Evolutionary conservation across 768 basidiomycete genomes (phyloP).

Genomic region (Boletus rex-veris): DNA sequence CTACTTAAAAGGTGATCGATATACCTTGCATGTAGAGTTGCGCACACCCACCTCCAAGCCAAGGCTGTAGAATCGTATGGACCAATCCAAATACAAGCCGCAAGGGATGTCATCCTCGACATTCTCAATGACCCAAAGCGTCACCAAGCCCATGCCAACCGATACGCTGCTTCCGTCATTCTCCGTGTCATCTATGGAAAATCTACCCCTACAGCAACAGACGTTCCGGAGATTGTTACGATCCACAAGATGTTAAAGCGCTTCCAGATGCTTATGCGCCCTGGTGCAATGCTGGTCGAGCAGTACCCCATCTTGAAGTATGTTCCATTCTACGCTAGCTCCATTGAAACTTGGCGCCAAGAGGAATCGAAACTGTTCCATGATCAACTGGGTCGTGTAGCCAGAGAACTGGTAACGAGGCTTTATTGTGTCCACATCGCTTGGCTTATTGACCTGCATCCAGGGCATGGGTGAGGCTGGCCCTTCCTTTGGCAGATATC

Average conservation of each 20-base stretch:
- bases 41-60: slow-evolving; percentile 57
- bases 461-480: slow-evolving; percentile 24
- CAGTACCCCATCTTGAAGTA: slow-evolving; percentile 38
- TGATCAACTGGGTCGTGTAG: slow-evolving; percentile 46
- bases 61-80: slow-evolving; percentile 48
- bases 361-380: slow-evolving; percentile 58
- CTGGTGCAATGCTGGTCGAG: slow-evolving; percentile 36
- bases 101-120: slow-evolving; percentile 31
- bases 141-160: slow-evolving; percentile 56
- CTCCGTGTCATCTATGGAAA: slow-evolving; percentile 36
- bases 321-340: slow-evolving; percentile 59
- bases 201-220: slow-evolving; percentile 26
- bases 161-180: slow-evolving; percentile 36
- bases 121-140: slow-evolving; percentile 31
- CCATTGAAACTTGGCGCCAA: slow-evolving; percentile 51
- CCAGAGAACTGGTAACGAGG: slow-evolving; percentile 38
- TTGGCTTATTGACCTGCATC: neutral
- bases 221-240: slow-evolving; percentile 31
- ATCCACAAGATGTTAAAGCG: slow-evolving; percentile 35
- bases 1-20: neutral
- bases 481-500: slow-evolving; percentile 54
- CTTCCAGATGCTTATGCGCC: slow-evolving; percentile 36
- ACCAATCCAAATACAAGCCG: slow-evolving; percentile 42
- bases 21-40: slow-evolving; percentile 36
- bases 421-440: neutral